Base-by-base conservation (phyloP, 495 filamentous ascomycete species). In the Gamarada debralockiae region DNA sequence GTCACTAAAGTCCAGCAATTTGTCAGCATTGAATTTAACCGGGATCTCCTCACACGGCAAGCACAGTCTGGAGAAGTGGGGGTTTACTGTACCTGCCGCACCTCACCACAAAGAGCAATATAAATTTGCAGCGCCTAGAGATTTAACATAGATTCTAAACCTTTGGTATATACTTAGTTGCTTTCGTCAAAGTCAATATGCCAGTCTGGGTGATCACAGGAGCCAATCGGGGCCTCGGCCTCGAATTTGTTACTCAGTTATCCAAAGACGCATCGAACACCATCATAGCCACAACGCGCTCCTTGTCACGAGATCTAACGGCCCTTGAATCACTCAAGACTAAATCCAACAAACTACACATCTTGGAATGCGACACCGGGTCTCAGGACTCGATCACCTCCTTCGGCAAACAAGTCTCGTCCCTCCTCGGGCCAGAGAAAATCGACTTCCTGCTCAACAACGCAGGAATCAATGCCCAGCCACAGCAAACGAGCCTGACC, bases 131-230 rank as follows among this genome's bases (percentile, higher is more conserved):
- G 10, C 5, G 27, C 10, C 27, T 29, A 29, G 27, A 29, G 10
- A 10, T 29, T 29, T 10, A 29, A 29, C 27, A 29, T 29, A 29
- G 10, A 29, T 5, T 10, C 27, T 29, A 29, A 29, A 29, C 4
- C 10, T 29, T 29, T 29, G 10, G 27, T 29, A 5, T 29, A 29
- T 5, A 5, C 27, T 10, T 10, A 29, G 10, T 5, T 29, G 5
- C 27, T 5, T 29, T 5, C 27, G 4, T 29, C 27, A 29, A 29
- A 5, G 5, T 55, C 37, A 48, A 39, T 17, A 54, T 82, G 78
- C 70, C 75, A 47, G 68, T 72, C 39, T 80, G 76, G 53, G 68
- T 70, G 45, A 71, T 82, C 58, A 81, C 79, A 15, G 79, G 79
- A 50, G 72, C 76, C 13, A 78, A 79, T 61, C 73, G 75, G 22